Conservation (phyloP, 768 basidiomycete genomes). For the Kwoniella sp. region DNA sequence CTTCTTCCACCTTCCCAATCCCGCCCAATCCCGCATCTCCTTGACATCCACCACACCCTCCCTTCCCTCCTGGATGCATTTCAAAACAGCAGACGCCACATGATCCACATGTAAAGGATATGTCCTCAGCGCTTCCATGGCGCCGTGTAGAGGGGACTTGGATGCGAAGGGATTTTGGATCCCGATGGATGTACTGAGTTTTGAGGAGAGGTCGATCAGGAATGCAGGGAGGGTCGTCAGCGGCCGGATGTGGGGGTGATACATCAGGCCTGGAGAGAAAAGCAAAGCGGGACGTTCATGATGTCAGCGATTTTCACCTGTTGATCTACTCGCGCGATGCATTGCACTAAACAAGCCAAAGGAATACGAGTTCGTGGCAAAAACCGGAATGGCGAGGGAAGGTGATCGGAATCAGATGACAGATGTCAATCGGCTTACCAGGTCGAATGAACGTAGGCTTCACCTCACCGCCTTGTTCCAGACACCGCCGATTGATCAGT, state of each 20-base stretch:
- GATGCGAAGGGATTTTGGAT: slow-evolving; percentile 38
- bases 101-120: slow-evolving; percentile 96
- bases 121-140: slow-evolving; percentile 77
- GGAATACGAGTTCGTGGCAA: no score
- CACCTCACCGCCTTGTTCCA: slow-evolving; percentile 53
- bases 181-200: slow-evolving; percentile 58
- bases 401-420: no score
- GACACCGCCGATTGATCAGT: slow-evolving; percentile 65
- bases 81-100: slow-evolving; percentile 78
- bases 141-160: slow-evolving; percentile 46
- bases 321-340: no score
- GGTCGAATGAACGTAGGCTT: slow-evolving; percentile 83
- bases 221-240: slow-evolving; percentile 81
- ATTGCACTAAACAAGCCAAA: no score
- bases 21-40: slow-evolving; percentile 62
- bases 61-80: slow-evolving; percentile 61
- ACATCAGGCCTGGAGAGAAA: slow-evolving; percentile 90
- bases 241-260: slow-evolving; percentile 93
- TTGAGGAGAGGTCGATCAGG: slow-evolving; percentile 76
- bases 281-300: no score
- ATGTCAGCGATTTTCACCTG: no score
- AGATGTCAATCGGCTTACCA: no score
- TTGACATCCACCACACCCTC: slow-evolving; percentile 60
- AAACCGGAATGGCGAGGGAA: no score
- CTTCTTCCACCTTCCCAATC: slow-evolving; percentile 30